Conservation (phyloP, 2,329 filamentous ascomycete species). For the Fonsecaea pedrosoi region DNA sequence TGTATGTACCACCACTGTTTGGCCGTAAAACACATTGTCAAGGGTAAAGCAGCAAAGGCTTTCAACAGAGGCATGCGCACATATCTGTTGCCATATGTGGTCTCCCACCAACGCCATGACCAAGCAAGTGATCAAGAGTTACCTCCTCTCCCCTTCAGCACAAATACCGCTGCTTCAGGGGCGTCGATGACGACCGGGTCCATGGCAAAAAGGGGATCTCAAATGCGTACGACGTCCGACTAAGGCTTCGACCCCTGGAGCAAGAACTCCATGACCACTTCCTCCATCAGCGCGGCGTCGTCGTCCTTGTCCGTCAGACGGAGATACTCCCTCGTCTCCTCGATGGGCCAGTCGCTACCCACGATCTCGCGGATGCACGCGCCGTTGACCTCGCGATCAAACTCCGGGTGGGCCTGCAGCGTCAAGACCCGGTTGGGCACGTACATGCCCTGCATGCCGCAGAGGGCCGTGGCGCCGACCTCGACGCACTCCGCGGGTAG, state of each 20-base stretch:
- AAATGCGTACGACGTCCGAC: neutral
- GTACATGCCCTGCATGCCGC: slow-evolving; percentile 12
- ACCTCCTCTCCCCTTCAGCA: no score
- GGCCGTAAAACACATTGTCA: no score
- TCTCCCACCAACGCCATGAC: no score
- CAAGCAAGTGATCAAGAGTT: no score
- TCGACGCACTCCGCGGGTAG: slow-evolving; percentile 4
- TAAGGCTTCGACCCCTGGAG: neutral
- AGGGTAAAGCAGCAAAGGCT: no score
- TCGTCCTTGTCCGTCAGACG: slow-evolving; percentile 8
- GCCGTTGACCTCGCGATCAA: slow-evolving; percentile 6
- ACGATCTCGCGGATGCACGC: slow-evolving; percentile 1
- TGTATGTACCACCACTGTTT: no score
- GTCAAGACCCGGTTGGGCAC: slow-evolving; percentile 5
- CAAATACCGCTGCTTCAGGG: no score
- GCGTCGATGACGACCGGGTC: no score
- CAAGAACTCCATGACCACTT: slow-evolving; percentile 11
- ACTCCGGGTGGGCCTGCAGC: slow-evolving; percentile 7
- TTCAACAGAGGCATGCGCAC: no score
- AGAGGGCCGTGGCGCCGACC: neutral
- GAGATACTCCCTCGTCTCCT: slow-evolving; percentile 3
- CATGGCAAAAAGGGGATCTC: no score
- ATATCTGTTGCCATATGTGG: no score
- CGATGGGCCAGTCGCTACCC: neutral
- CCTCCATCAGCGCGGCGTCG: slow-evolving; percentile 3